Base-by-base conservation (phyloP, 1,139 yeast genomes). In the Nematodospora anomalae region DNA sequence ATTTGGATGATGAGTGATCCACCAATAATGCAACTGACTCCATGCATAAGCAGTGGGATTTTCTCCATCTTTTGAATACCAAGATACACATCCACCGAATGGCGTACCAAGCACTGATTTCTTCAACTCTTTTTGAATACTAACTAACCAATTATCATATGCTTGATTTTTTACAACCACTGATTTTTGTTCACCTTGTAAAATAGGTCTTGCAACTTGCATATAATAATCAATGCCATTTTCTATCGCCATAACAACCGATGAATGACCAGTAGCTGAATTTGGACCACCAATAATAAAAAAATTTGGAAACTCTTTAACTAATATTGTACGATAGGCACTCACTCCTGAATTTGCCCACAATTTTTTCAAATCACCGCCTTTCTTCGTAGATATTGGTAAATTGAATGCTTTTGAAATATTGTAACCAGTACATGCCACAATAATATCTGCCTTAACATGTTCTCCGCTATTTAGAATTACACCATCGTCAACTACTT, bases 391-490 rank as follows among this genome's bases (percentile, higher is more conserved):
- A 12, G 44, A 36, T 12, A 63, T 41, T 10, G 52, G 37, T 32
- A 51, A 53, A 3, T 55, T 53, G 33, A 51, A 50, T 33, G 61
- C 50, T 29, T 46, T 51, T 2, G 26, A 35, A 18, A 60, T 33
- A 35, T 65, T 51, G 46, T 69, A 69, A 3, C 75, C 75, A 23
- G 74, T 68, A 47, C 75, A 69, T 4, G 74, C 74, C 24, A 68
- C 69, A 31, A 69, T 65, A 13, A 67, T 58, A 46, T 69, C 75
- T 3, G 67, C 71, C 18, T 57, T 49, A 10, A 66, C 30, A 26
- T 47, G 52, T 23, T 50, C 44, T 0, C 71, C 74, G 30, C 55
- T 51, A 12, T 53, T 52, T 41, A 68, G 52, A 10, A 61, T 48
- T 12, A 68, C 56, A 2, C 61, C 55, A 30, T 64, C 40, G 25